Evolutionary conservation across 2,329 filamentous ascomycete genomes (phyloP).

Genomic region (Pseudogymnoascus sp.): DNA sequence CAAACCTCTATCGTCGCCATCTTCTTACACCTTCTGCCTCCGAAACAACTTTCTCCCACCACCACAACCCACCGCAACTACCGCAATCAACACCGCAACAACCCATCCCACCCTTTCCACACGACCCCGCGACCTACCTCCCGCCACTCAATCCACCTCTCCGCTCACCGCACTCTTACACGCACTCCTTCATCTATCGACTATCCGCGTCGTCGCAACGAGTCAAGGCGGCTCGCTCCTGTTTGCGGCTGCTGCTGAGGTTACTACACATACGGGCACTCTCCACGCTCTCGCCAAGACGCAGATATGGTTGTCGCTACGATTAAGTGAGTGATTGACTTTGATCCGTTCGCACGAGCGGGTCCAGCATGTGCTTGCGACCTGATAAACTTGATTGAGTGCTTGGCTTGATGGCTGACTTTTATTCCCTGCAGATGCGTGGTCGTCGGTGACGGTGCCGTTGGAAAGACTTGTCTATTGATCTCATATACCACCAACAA

Average conservation of each 20-base stretch:
- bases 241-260: background rate
- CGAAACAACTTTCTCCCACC: background rate
- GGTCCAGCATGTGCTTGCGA: background rate
- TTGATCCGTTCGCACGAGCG: background rate
- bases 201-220: background rate
- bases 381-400: background rate
- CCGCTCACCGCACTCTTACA: background rate
- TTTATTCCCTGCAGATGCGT: constrained; percentile 63
- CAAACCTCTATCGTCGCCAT: background rate
- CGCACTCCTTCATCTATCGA: background rate
- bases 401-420: constrained; percentile 19
- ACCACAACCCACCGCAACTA: background rate
- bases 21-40: background rate
- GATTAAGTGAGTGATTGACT: constrained; percentile 45
- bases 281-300: background rate
- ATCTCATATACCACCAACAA: constrained; percentile 99
- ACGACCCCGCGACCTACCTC: background rate
- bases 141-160: background rate
- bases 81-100: background rate
- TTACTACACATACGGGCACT: background rate
- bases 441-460: constrained; percentile 97
- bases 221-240: background rate
- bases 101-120: background rate
- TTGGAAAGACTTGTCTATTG: constrained; percentile 97
- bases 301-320: constrained; percentile 46